A percentile compares a stretch with the other conserved stretches of the same genome.
phyloP scores from a whole-genome alignment of 805 yeast species.

The Metschnikowia santaceciliae region DNA sequence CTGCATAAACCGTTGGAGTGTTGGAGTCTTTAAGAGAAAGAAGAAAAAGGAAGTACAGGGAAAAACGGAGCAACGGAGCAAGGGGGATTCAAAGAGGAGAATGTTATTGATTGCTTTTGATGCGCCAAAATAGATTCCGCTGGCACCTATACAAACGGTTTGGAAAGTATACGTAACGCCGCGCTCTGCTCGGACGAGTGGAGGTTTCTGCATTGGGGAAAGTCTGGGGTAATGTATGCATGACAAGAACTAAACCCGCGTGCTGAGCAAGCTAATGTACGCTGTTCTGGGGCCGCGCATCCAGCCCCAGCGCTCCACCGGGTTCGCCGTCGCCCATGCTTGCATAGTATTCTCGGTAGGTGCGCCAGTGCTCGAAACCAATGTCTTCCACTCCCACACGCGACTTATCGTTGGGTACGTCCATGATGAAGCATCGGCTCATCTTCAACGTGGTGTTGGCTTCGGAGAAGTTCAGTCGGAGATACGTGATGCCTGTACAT shows the following conservation, averaged over 20 bases:
- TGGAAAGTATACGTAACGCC: background rate
- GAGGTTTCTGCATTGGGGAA: constrained; percentile 8
- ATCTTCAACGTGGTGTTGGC: constrained; percentile 20
- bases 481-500: constrained; percentile 36
- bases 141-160: background rate
- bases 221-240: constrained; percentile 24
- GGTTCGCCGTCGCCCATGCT: constrained; percentile 8
- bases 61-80: too few relatives aligned
- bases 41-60: too few relatives aligned
- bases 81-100: background rate
- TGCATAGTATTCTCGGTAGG: constrained; percentile 35
- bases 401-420: constrained; percentile 33
- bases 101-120: background rate
- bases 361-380: constrained; percentile 40
- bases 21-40: too few relatives aligned
- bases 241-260: background rate
- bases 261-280: background rate
- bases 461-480: constrained; percentile 24
- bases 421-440: constrained; percentile 35
- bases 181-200: constrained; percentile 9
- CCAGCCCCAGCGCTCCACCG: background rate
- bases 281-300: background rate
- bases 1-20: too few relatives aligned
- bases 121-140: background rate
- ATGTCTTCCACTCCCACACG: constrained; percentile 37